Evolutionary conservation across 371 early-diverging fungal genomes (phyloP), one percentile per base, ranked within the genome.

Genomic region (Syncephalastrum racemosum): DNA sequence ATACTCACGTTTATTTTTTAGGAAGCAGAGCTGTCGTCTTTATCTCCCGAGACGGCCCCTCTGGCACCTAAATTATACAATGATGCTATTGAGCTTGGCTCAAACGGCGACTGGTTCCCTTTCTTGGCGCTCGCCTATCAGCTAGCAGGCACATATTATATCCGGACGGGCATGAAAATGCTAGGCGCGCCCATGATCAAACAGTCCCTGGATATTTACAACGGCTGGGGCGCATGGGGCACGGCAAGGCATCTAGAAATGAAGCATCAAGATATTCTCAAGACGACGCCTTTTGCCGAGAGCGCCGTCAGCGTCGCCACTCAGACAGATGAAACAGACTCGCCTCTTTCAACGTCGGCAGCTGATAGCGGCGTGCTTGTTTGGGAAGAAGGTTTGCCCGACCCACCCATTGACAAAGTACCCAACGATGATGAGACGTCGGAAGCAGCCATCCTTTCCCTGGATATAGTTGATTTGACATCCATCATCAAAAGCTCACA

Each of bases 401-500:
- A 67, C 36, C 54, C 68, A 1, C 63, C 71, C 0, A 39, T 71
- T 4, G 58, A 65, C 10, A 69, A 75, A 24, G 2, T 66, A 6
- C 58, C 56, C 45, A 50, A 54, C 6, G 63, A 62, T 12, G 71
- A 71, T 50, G 56, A 56, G 13, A 24, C 53, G 3, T 53, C 64
- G 4, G 76, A 75, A 48, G 53, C 62, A 5, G 64, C 77, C 4
- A 48, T 77, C 18, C 63, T 74, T 6, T 67, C 71, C 2, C 59
- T 77, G 0, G 77, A 77, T 60, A 74, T 77, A 58, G 64, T 77
- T n/a, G 77, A 77, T 45, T 59, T 77, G 2, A 67, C 74, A 5
- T 74, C 77, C 0, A 77, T 77, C 22, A 68, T 77, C 45, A 77
- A 74, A 43, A 77, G 77, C 39, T 67, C 74, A 1, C 77, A 77